A percentile compares a stretch with the other conserved stretches of the same genome.
Conservation (phyloP, 139 green algal genomes). For the Tetraselmis striata region DNA sequence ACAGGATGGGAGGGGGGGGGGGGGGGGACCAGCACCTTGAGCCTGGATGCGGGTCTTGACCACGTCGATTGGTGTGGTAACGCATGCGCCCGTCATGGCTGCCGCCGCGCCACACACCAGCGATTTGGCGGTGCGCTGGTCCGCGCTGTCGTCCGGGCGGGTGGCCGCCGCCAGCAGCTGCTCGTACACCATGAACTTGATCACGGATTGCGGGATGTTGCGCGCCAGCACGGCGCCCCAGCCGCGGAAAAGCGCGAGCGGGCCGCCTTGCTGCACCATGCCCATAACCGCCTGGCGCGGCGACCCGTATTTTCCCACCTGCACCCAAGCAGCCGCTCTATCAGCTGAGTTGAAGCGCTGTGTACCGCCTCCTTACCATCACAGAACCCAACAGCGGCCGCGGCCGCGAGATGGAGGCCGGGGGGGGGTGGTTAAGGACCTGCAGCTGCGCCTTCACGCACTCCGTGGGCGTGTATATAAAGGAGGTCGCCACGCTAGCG, state of each 20-base stretch:
- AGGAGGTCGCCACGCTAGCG: slow-evolving; percentile 41
- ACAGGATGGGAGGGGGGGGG: too few relatives aligned
- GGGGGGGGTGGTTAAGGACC: neutral
- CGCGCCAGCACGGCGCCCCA: slow-evolving; percentile 37
- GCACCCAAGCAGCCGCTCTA: slow-evolving; percentile 5
- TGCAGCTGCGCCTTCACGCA: slow-evolving; percentile 38
- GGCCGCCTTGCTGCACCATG: slow-evolving; percentile 29
- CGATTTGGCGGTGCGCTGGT: slow-evolving; percentile 1
- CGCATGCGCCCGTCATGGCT: slow-evolving; percentile 35
- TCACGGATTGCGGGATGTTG: slow-evolving; percentile 38
- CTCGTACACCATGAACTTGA: slow-evolving; percentile 39
- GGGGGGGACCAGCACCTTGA: too few relatives aligned
- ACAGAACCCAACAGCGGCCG: too few relatives aligned
- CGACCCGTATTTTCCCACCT: slow-evolving; percentile 23
- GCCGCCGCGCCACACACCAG: slow-evolving; percentile 29
- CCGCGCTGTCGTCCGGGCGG: neutral
- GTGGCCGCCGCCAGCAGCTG: slow-evolving; percentile 11
- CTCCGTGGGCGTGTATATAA: slow-evolving; percentile 49
- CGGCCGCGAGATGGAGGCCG: too few relatives aligned
- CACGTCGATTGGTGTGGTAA: slow-evolving; percentile 46
- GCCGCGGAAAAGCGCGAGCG: slow-evolving; percentile 27
- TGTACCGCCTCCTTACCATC: too few relatives aligned
- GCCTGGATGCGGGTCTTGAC: slow-evolving; percentile 47
- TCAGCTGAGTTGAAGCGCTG: too few relatives aligned
- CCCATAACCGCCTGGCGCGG: neutral